Evolutionary conservation across 106 monocot genomes (phyloP).

Genomic region (Dactylorhiza incarnata): DNA sequence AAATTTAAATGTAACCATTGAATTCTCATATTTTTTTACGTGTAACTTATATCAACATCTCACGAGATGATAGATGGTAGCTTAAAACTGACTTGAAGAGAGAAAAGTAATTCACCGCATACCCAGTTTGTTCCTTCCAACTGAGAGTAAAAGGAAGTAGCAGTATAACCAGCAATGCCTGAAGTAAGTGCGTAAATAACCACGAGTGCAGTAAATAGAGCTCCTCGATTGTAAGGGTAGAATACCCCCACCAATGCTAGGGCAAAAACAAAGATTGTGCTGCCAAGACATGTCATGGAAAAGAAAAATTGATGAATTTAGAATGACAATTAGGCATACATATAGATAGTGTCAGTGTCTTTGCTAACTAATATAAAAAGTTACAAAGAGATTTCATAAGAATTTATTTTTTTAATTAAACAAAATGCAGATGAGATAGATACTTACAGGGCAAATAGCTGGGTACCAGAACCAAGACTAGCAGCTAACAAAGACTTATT

Average conservation of each 20-base stretch:
- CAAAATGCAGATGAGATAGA: not conserved
- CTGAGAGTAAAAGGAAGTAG: conserved; percentile 22
- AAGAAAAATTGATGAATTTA: not conserved
- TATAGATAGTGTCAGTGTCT: no score
- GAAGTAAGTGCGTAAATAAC: conserved; percentile 23
- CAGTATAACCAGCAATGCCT: conserved; percentile 21
- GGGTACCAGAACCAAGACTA: not conserved
- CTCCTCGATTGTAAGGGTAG: conserved; percentile 27
- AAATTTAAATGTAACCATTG: no score
- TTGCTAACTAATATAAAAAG: no score
- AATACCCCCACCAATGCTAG: conserved; percentile 19
- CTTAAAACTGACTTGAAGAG: no score
- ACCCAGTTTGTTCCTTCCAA: conserved; percentile 26
- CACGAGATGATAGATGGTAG: no score
- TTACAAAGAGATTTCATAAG: no score
- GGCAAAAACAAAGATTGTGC: conserved; percentile 16
- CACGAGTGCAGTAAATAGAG: conserved; percentile 23
- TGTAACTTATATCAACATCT: no score
- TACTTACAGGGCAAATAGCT: not conserved
- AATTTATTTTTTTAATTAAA: no score
- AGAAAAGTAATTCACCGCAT: not conserved
- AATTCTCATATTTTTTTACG: no score
- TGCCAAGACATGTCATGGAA: conserved; percentile 7
- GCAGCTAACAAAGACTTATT: conserved; percentile 1
- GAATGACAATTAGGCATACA: not conserved